A percentile compares a stretch with the other conserved stretches of the same genome.
phyloP scores from a whole-genome alignment of 2,329 filamentous ascomycete species.

The Penicillium sp. region DNA sequence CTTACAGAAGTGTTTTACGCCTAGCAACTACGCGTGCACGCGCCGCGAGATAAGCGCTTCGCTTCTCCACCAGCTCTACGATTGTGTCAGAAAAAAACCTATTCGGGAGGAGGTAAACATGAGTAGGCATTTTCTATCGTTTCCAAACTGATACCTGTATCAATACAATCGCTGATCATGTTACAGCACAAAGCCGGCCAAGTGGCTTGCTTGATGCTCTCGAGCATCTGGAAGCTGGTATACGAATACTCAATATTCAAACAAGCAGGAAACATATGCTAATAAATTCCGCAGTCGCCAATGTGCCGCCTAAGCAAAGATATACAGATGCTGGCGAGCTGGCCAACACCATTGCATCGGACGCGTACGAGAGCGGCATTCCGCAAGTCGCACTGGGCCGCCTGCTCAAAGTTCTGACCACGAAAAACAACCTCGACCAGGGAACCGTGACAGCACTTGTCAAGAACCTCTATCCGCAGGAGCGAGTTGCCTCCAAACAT shows the following conservation, averaged over 20 bases:
- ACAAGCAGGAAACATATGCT: neutral
- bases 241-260: neutral
- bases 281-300: conserved; percentile 30
- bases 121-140: neutral
- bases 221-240: conserved; percentile 41
- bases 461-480: conserved; percentile 73
- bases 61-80: neutral
- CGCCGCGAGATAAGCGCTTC: neutral
- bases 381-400: conserved; percentile 58
- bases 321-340: conserved; percentile 60
- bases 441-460: conserved; percentile 66
- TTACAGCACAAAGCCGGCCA: conserved; percentile 10
- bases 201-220: conserved; percentile 33
- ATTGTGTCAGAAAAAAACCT: too few relatives aligned
- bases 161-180: neutral
- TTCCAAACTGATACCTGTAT: neutral
- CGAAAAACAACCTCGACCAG: conserved; percentile 71
- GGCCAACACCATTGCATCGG: conserved; percentile 61
- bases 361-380: conserved; percentile 68
- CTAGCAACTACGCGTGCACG: conserved; percentile 8
- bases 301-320: conserved; percentile 63
- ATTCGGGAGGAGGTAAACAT: conserved; percentile 3
- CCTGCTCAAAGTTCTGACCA: conserved; percentile 66
- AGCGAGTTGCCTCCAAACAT: conserved; percentile 58
- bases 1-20: conserved; percentile 1